phyloP scores from a whole-genome alignment of 768 basidiomycete genomes.

The Tricholoma sp. region DNA sequence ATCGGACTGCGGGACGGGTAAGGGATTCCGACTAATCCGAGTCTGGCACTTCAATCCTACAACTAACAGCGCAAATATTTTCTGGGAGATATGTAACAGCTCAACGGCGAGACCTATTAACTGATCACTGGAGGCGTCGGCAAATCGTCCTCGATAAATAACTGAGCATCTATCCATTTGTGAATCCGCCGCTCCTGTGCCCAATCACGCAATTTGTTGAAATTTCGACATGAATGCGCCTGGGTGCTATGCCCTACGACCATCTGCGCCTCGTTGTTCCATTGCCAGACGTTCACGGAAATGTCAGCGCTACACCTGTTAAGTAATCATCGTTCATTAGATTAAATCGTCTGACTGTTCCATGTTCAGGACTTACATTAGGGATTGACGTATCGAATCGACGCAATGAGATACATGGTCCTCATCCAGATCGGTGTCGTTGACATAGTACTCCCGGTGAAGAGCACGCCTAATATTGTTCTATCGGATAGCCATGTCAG shows the following conservation, averaged over 20 bases:
- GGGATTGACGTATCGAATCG: neutral
- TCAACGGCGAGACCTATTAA: too few species aligned
- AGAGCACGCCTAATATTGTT: neutral
- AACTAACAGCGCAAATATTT: too few species aligned
- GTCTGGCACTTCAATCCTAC: too few species aligned
- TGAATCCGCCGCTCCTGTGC: neutral
- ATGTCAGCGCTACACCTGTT: neutral
- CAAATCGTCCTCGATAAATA: neutral
- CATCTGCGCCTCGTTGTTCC: neutral
- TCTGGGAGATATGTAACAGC: too few species aligned
- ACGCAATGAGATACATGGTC: neutral
- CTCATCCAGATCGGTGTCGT: neutral
- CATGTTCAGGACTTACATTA: neutral
- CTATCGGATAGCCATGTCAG: neutral
- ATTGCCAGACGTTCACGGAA: neutral
- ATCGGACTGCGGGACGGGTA: too few species aligned
- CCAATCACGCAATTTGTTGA: neutral
- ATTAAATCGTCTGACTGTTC: neutral
- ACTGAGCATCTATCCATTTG: neutral
- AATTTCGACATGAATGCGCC: neutral
- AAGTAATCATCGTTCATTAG: neutral
- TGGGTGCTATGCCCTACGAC: neutral
- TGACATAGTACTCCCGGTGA: neutral
- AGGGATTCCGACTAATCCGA: too few species aligned
- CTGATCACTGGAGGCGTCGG: neutral